These are phyloP conservation scores for Pyricularia sp. DNA, from an alignment of 2,329 filamentous ascomycete species.

Conservation along the genomic window DNA sequence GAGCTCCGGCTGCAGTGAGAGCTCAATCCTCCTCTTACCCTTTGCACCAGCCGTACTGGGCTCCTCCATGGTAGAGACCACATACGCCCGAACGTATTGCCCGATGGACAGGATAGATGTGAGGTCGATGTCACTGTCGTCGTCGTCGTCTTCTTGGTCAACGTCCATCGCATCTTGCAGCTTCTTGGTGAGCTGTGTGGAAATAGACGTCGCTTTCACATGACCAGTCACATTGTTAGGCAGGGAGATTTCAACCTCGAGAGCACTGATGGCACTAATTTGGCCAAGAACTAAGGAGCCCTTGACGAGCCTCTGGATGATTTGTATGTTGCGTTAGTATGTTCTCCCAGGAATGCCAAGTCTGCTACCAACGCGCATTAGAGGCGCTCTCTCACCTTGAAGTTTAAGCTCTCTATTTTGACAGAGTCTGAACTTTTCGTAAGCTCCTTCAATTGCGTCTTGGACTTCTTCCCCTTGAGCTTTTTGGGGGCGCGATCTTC, in stretches of 20 bases:
- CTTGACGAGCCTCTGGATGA: conserved; percentile 57
- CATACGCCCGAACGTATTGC: conserved; percentile 77
- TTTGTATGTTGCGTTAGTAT: conserved; percentile 3
- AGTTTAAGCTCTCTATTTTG: conserved; percentile 76
- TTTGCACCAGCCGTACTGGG: conserved; percentile 30
- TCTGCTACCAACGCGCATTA: not conserved
- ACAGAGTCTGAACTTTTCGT: conserved; percentile 43
- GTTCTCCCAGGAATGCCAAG: not conserved
- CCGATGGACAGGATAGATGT: conserved; percentile 65
- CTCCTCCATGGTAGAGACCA: conserved; percentile 65
- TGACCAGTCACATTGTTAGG: conserved; percentile 90
- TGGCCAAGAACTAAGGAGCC: conserved; percentile 84
- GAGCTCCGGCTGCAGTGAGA: conserved; percentile 68
- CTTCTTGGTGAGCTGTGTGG: conserved; percentile 60
- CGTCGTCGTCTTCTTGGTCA: conserved; percentile 39
- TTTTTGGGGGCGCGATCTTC: conserved; percentile 34
- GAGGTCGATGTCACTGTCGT: conserved; percentile 52
- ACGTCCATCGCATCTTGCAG: conserved; percentile 56
- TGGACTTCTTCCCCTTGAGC: conserved; percentile 37
- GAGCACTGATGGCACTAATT: conserved; percentile 64
- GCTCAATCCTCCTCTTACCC: conserved; percentile 68
- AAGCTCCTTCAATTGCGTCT: conserved; percentile 38
- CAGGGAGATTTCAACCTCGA: conserved; percentile 68
- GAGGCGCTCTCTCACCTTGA: conserved; percentile 52
- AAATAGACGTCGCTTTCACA: conserved; percentile 85